Base-by-base conservation (phyloP, 768 basidiomycete genomes). In the Lactarius hatsudake region DNA sequence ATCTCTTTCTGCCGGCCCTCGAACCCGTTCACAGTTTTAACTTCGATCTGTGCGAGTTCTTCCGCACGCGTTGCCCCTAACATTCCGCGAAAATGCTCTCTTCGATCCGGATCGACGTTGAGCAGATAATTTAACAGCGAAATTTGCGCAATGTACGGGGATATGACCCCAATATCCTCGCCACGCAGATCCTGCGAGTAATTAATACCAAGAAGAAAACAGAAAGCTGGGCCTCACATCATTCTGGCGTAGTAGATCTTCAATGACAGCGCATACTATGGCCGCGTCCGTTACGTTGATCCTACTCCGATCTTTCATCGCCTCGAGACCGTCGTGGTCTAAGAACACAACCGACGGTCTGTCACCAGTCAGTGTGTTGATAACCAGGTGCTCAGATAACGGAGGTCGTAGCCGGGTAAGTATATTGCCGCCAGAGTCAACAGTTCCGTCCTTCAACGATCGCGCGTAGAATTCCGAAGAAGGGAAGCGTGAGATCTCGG, bases 21-120 rank as follows among this genome's bases (percentile, higher is more conserved):
- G 75, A 96, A 97, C 23, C 94, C 94, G 72, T 97, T 94, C 17
- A 97, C 94, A 0, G 94, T 96, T 79, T 91, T 93, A 72, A 96
- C 84, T 76, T 96, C 94, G 61, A 97, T 83, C 61, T 84, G 75
- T 0, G 78, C 73, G 8, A 93, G 75, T 70, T 95, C 87, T 77
- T 83, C 79, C 23, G 82, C 86, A 30, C 93, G 86, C 56, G 82
- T 82, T 17, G 82, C 76, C 26, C 93, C 94, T 28, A 96, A 81
- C 0, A 85, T 81, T 7, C 76, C 73, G 45, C 77, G 75, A 74
- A 94, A 90, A 0, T 87, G 85, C 59, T 75, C 75, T 51, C 76
- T 76, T 60, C 86, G 84, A 67, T 81, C 80, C 45, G 75, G 73
- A 71, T 91, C 85, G 53, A 78, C 75, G 69, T 82, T 86, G 72